A percentile compares a stretch with the other conserved stretches of the same genome.
phyloP scores from a whole-genome alignment of 2,329 filamentous ascomycete genomes.

The Paraconiothyrium brasiliense region DNA sequence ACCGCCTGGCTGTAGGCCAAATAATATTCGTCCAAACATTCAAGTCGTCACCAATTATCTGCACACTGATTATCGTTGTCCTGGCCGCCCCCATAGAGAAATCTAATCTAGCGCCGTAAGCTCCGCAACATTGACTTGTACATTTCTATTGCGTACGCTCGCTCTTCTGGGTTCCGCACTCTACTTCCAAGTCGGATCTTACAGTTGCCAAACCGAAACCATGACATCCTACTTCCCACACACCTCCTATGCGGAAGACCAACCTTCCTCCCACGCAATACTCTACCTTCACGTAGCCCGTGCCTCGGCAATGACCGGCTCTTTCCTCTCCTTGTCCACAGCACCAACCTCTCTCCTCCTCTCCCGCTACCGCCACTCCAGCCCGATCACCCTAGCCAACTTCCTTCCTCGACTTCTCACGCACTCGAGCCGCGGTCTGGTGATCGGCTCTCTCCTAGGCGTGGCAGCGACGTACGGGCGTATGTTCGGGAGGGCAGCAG shows the following conservation, averaged over 20 bases:
- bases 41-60: no score
- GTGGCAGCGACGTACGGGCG: constrained; percentile 55
- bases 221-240: constrained; percentile 55
- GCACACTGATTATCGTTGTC: background rate
- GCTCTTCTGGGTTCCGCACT: no score
- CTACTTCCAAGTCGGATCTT: background rate
- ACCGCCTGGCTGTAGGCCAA: background rate
- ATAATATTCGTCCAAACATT: background rate
- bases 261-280: constrained; percentile 63
- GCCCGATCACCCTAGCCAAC: constrained; percentile 37
- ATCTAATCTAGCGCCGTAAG: background rate
- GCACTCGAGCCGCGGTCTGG: constrained; percentile 57
- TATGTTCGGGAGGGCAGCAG: constrained; percentile 66
- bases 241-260: constrained; percentile 69
- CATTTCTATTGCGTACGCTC: no score
- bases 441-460: constrained; percentile 58
- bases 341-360: constrained; percentile 41
- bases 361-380: constrained; percentile 28
- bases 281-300: constrained; percentile 68
- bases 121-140: no score
- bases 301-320: constrained; percentile 63
- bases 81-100: background rate
- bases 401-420: constrained; percentile 52
- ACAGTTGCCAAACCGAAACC: background rate
- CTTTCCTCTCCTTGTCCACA: constrained; percentile 57